Percentiles rank a stretch among this genome's conserved stretches.
Evolutionary conservation across 139 green algal genomes (phyloP).

Genomic region (Asterochloris erici): DNA sequence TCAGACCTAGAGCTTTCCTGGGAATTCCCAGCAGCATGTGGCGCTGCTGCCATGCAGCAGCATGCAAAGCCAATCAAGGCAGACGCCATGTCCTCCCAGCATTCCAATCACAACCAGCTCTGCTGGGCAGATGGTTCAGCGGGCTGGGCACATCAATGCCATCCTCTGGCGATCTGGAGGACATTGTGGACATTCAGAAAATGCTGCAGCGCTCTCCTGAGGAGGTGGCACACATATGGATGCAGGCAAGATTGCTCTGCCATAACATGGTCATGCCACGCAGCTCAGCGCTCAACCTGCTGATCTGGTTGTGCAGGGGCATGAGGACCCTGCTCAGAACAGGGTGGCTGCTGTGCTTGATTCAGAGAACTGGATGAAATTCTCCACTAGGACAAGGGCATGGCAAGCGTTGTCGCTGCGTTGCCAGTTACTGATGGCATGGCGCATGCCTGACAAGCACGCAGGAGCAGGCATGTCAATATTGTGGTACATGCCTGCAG

Average conservation of each 20-base stretch:
- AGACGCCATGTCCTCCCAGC: too few species aligned
- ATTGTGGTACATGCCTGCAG: slow-evolving; percentile 14
- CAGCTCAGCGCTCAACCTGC: background rate
- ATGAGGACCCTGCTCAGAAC: slow-evolving; percentile 6
- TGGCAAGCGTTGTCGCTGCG: too few species aligned
- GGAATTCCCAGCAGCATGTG: too few species aligned
- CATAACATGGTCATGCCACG: background rate
- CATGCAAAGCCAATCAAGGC: too few species aligned
- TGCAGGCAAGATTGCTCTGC: slow-evolving; percentile 1
- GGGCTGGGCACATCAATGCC: slow-evolving; percentile 7
- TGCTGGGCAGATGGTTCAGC: too few species aligned
- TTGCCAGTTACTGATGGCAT: background rate
- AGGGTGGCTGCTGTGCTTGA: background rate
- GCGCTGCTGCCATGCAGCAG: too few species aligned
- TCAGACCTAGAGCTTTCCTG: too few species aligned
- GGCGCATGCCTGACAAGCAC: background rate
- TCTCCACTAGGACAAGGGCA: background rate
- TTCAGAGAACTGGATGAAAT: background rate
- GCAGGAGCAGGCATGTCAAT: background rate
- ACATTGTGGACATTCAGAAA: slow-evolving; percentile 10
- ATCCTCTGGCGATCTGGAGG: background rate
- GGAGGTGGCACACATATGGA: background rate
- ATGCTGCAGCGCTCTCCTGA: slow-evolving; percentile 5
- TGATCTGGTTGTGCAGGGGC: background rate
- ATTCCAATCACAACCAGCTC: too few species aligned